Evolutionary conservation across 257 asterid genomes (phyloP).

Genomic region (Asclepias syriaca): DNA sequence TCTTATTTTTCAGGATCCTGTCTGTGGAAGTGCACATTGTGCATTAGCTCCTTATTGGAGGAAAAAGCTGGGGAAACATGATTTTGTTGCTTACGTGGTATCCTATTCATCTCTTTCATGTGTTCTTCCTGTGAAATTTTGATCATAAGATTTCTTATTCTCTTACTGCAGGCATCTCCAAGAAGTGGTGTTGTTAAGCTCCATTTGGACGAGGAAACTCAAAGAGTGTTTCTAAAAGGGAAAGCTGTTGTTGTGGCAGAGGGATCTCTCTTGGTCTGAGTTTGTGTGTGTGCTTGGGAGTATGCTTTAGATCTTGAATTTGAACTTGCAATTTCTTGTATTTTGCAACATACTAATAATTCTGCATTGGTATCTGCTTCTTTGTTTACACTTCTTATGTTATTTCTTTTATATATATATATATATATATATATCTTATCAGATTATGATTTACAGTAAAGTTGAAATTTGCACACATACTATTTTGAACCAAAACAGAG

Average conservation of each 20-base stretch:
- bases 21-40: conserved; percentile 90
- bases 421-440: neutral
- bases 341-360: neutral
- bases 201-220: conserved; percentile 55
- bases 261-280: conserved; percentile 55
- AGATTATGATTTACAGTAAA: conserved; percentile 32
- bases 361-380: neutral
- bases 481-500: conserved; percentile 48
- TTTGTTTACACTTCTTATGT: neutral
- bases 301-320: neutral
- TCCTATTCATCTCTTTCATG: neutral
- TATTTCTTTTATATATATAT: too few species aligned
- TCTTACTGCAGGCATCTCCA: conserved; percentile 58
- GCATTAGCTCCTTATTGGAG: conserved; percentile 76
- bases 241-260: conserved; percentile 63
- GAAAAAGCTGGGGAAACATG: conserved; percentile 67
- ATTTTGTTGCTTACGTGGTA: conserved; percentile 69
- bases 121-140: neutral
- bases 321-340: neutral
- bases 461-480: conserved; percentile 66
- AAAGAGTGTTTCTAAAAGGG: conserved; percentile 63
- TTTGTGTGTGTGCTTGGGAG: neutral
- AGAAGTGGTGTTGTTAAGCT: conserved; percentile 69
- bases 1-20: conserved; percentile 62
- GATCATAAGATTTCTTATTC: neutral